Conservation (phyloP, 805 yeast genomes). For the Sugiyamaella valdiviana region DNA sequence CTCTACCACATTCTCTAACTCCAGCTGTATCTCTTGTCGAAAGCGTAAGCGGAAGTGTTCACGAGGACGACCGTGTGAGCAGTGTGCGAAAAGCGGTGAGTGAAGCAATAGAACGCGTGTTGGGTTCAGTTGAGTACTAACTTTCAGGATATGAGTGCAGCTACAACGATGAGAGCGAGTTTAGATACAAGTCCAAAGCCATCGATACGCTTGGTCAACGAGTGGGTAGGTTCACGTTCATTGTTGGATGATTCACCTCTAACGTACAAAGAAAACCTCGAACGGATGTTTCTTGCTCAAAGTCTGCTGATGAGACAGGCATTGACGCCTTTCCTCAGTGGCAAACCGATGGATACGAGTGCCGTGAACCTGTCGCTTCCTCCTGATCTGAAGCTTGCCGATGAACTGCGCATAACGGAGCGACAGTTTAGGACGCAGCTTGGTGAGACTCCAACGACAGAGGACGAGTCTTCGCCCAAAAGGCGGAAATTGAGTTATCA, state of each 20-base stretch:
- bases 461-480: not conserved
- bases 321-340: not conserved
- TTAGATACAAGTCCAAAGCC: not conserved
- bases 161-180: slow-evolving; percentile 3
- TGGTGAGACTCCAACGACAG: not conserved
- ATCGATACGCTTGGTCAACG: not conserved
- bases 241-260: not conserved
- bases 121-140: slow-evolving; percentile 3
- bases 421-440: not conserved
- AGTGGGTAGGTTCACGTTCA: not conserved
- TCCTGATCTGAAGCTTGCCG: not conserved
- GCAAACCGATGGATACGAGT: not conserved
- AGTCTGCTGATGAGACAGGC: not conserved
- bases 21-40: slow-evolving; percentile 11
- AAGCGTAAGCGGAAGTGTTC: slow-evolving; percentile 14
- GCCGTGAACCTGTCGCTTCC: not conserved
- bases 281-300: not conserved
- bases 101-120: slow-evolving; percentile 8
- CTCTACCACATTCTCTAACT: not conserved
- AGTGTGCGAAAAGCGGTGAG: slow-evolving; percentile 8
- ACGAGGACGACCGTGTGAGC: slow-evolving; percentile 13
- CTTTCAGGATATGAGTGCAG: slow-evolving; percentile 7
- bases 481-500: not conserved
- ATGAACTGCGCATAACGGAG: not conserved
- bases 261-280: not conserved